These are phyloP conservation scores for Aspergillus hancockii DNA, from an alignment of 495 filamentous ascomycete species.

Conservation along the genomic window DNA sequence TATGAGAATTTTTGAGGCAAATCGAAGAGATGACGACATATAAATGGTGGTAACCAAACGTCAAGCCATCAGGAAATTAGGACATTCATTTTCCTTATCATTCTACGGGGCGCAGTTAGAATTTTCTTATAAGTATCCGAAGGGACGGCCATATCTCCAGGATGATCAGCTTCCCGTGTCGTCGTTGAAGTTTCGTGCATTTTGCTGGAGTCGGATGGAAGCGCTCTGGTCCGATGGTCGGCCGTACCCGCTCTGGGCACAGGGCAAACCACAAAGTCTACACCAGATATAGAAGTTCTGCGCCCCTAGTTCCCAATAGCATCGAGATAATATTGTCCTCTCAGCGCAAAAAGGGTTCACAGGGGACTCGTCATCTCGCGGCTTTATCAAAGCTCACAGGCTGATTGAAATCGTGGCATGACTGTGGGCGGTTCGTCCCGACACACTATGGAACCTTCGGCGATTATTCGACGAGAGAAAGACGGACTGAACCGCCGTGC, in stretches of 20 bases:
- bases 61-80: neutral
- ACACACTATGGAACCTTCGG: constrained; percentile 2
- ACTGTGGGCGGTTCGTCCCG: constrained; percentile 1
- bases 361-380: constrained; percentile 6
- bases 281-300: neutral
- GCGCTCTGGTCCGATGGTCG: constrained; percentile 15
- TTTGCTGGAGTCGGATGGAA: constrained; percentile 8
- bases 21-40: neutral
- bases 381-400: constrained; percentile 1
- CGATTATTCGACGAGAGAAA: neutral
- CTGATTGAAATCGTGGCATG: neutral
- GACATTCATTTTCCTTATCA: neutral
- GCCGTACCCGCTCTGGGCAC: constrained; percentile 5
- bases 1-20: neutral
- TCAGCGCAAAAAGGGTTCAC: neutral
- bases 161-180: neutral
- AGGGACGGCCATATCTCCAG: neutral
- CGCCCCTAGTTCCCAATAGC: neutral
- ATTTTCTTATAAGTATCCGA: constrained; percentile 1
- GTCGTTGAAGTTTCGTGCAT: neutral
- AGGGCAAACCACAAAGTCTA: neutral
- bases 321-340: neutral
- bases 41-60: neutral
- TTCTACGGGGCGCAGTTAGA: neutral
- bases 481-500: neutral